These are phyloP conservation scores for Phaeosphaeria sp. DNA, from an alignment of 2,329 filamentous ascomycete species.

Conservation along the genomic window DNA sequence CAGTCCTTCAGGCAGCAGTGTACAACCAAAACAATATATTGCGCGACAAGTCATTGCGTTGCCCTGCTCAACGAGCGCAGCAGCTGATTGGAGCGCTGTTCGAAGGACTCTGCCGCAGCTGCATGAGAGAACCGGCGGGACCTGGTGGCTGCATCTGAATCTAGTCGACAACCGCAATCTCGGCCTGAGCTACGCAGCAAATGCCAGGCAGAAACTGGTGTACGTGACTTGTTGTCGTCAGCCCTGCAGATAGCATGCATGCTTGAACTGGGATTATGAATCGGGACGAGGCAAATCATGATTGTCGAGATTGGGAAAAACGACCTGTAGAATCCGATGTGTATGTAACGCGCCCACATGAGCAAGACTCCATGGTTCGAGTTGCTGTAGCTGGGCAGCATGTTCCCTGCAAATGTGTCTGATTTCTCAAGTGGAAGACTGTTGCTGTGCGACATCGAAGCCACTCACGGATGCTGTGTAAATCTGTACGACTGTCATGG, in stretches of 20 bases:
- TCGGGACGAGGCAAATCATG: neutral
- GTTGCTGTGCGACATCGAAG: conserved; percentile 4
- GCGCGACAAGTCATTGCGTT: conserved; percentile 20
- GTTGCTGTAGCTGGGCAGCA: neutral
- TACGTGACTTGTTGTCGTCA: conserved; percentile 29
- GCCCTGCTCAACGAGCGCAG: neutral
- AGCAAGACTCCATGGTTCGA: no score
- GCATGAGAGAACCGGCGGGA: conserved; percentile 17
- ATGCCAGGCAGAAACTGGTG: conserved; percentile 25
- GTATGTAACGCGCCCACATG: no score
- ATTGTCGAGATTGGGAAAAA: neutral
- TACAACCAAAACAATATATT: conserved; percentile 7
- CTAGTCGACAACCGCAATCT: conserved; percentile 17
- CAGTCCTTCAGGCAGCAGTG: conserved; percentile 24
- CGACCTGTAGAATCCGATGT: neutral
- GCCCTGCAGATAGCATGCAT: conserved; percentile 14
- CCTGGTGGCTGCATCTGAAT: conserved; percentile 17
- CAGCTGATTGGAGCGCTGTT: neutral
- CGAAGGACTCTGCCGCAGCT: conserved; percentile 19
- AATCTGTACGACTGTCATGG: conserved; percentile 2
- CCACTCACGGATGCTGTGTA: conserved; percentile 4
- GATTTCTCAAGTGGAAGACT: neutral
- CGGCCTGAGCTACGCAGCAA: conserved; percentile 20
- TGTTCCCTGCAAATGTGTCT: no score
- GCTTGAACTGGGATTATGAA: neutral